A percentile compares a stretch with the other conserved stretches of the same genome.
Evolutionary conservation across 306 rosid genomes (phyloP).

Genomic region (Gillenia trifoliata): DNA sequence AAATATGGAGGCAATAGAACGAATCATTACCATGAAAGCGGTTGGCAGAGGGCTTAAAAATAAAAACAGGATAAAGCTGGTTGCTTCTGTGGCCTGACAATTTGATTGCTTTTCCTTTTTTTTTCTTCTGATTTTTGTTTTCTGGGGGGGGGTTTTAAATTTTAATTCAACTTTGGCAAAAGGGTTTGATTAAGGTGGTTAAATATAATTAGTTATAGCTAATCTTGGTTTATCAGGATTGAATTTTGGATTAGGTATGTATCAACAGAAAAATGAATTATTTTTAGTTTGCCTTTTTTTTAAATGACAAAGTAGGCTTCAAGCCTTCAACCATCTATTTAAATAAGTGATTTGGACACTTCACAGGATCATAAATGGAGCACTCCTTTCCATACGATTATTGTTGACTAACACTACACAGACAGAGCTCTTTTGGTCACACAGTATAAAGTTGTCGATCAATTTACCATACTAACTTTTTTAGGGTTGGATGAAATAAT

Average conservation of each 20-base stretch:
- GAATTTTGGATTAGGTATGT: conserved; percentile 14
- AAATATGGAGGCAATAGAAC: conserved; percentile 14
- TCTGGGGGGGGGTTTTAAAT: no score
- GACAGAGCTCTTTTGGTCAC: neutral
- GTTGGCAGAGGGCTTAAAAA: conserved; percentile 52
- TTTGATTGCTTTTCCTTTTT: neutral
- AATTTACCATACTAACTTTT: neutral
- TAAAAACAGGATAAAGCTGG: conserved; percentile 55
- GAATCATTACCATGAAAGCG: conserved; percentile 64
- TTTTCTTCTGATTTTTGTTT: neutral
- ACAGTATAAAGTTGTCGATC: neutral
- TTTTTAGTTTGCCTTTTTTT: neutral
- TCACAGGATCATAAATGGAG: conserved; percentile 11
- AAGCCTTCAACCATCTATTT: neutral
- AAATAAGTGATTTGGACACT: conserved; percentile 19
- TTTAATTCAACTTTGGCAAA: neutral
- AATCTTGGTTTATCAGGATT: conserved; percentile 5
- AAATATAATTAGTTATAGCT: neutral
- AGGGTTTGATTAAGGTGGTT: conserved; percentile 11
- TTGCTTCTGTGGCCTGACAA: conserved; percentile 33
- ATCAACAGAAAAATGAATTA: neutral
- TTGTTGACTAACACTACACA: conserved; percentile 4
- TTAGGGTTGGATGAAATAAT: neutral
- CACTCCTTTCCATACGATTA: conserved; percentile 17
- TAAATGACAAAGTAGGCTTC: neutral